Conservation (phyloP, 2,329 filamentous ascomycete species). For the Trichoderma semiorbis region DNA sequence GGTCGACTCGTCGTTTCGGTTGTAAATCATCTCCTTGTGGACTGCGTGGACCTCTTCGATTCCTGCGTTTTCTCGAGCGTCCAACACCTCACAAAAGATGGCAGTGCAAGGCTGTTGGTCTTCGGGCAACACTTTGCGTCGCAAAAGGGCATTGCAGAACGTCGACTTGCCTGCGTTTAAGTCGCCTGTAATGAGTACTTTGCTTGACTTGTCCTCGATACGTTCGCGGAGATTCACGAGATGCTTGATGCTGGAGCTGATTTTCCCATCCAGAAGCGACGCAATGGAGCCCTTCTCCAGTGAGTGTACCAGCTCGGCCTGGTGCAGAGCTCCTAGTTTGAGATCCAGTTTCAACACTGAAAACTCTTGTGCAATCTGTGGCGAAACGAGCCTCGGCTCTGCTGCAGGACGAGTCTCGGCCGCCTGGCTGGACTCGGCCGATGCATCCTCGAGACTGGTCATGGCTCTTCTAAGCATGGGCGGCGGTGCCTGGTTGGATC, state of each 20-base stretch:
- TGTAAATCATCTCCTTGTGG: conserved; percentile 74
- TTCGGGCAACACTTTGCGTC: conserved; percentile 88
- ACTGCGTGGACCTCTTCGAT: conserved; percentile 95
- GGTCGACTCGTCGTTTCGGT: conserved; percentile 87
- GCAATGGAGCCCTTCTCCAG: conserved; percentile 90
- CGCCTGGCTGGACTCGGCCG: conserved; percentile 69
- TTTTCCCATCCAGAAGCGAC: conserved; percentile 86
- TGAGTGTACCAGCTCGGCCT: conserved; percentile 89
- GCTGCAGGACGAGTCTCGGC: conserved; percentile 58
- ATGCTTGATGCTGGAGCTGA: conserved; percentile 89
- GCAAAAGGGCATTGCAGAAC: conserved; percentile 94
- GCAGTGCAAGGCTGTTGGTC: conserved; percentile 98
- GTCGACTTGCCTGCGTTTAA: conserved; percentile 97
- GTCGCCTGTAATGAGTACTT: conserved; percentile 93
- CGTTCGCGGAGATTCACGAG: conserved; percentile 81
- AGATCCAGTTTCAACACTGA: conserved; percentile 93
- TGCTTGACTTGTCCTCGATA: conserved; percentile 96
- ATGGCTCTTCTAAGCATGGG: conserved; percentile 62
- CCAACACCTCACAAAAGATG: conserved; percentile 96
- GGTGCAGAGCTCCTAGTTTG: conserved; percentile 81
- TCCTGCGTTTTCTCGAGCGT: conserved; percentile 84
- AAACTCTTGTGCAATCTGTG: conserved; percentile 92
- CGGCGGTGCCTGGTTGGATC: conserved; percentile 43
- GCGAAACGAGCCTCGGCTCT: conserved; percentile 82
- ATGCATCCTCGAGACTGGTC: conserved; percentile 48